Evolutionary conservation across 306 rosid species (phyloP).

Genomic region (Vigna reflexopilosa): DNA sequence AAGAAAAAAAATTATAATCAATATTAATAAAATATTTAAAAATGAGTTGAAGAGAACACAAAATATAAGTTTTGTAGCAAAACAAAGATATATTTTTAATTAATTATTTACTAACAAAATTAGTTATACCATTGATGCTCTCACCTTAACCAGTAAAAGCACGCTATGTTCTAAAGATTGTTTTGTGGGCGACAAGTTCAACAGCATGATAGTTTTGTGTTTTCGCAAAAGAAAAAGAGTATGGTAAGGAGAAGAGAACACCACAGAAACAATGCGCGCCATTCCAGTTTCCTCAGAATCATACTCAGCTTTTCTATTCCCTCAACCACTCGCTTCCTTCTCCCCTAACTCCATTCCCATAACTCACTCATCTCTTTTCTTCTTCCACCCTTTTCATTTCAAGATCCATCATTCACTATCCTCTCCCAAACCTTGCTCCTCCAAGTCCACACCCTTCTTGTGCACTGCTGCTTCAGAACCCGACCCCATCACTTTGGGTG

Average conservation of each 20-base stretch:
- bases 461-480: conserved; percentile 52
- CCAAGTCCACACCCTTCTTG: conserved; percentile 36
- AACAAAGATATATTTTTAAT: too few species aligned
- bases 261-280: conserved; percentile 47
- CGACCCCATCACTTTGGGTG: conserved; percentile 40
- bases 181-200: background rate
- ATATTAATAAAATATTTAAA: too few species aligned
- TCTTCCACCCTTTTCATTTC: conserved; percentile 37
- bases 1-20: too few species aligned
- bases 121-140: background rate
- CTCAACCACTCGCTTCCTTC: conserved; percentile 12
- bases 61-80: too few species aligned
- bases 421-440: conserved; percentile 35
- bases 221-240: background rate
- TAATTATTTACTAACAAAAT: too few species aligned
- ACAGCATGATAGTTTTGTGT: background rate
- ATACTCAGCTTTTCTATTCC: conserved; percentile 9
- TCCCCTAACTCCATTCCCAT: background rate
- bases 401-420: conserved; percentile 19
- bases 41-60: too few species aligned
- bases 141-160: background rate
- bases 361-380: conserved; percentile 33
- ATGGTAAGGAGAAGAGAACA: conserved; percentile 2
- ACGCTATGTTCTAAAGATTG: background rate
- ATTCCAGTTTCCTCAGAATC: conserved; percentile 44